Evolutionary conservation across 2,329 filamentous ascomycete species (phyloP), one percentile per base, ranked within the genome.

Genomic region (Pseudogymnoascus sp.): DNA sequence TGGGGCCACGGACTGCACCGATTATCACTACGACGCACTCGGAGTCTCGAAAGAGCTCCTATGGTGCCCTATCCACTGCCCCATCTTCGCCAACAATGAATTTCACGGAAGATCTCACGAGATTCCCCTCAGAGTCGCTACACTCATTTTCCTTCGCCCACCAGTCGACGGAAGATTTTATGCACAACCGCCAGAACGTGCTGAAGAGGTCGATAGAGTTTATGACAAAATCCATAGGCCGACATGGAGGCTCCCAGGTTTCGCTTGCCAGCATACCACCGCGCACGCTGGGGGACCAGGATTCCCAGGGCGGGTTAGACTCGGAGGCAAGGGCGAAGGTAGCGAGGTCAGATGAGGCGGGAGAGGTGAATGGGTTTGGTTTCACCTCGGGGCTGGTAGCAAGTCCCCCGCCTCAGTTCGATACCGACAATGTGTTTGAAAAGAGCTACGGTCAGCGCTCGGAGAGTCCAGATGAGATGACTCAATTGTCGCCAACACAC

Each of bases 91-190:
- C 91, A 23, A 84, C 78, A 5, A 70, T 89, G 42, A 78, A 84
- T 65, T 91, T 92, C 72, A 84, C 86, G 70, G 94, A 97, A 78
- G 94, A 99, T 72, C 83, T 99, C 52, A 88, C 87, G 52, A 88
- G 92, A 60, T 99, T 99, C 73, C 93, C 94, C 1, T 91, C 91
- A 69, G 94, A 99, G 73, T 99, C 94, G 5, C 79, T 99, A 55
- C 94, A 99, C 75, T 99, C 94, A 1, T 99, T 99, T 77, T 97
- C 93, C 11, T 99, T 99, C 75, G 91, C 94, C 41, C 91, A 96
- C 69, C 92, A 96, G 75, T 93, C 92, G 2, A 11, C 52, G 7
- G 92, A 96, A 71, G 93, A 97, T 66, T 86, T 91, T 66, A 82
- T 97, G 62, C 90, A 96, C 73, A 96, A 85, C 73, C 88, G 94